A percentile compares a stretch with the other conserved stretches of the same genome.
Conservation (phyloP, 2,329 filamentous ascomycete genomes). For the Xylaria sp. region DNA sequence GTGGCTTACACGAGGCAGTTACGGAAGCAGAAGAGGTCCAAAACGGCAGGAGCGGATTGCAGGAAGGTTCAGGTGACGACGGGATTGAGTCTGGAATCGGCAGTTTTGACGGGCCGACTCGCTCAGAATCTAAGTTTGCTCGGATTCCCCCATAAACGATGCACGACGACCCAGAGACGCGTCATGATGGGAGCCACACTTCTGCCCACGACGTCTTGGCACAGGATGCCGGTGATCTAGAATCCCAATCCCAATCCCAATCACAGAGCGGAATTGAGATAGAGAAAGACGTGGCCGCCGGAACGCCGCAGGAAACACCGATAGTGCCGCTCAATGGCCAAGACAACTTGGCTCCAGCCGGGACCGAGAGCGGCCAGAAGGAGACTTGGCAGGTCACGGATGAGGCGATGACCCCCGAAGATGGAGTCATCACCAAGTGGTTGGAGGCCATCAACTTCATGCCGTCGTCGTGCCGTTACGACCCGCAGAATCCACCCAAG, state of each 20-base stretch:
- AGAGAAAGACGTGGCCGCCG: background rate
- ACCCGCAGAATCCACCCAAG: conserved; percentile 58
- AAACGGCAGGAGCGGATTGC: too few species aligned
- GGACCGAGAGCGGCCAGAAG: background rate
- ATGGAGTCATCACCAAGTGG: conserved; percentile 16
- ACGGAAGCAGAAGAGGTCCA: too few species aligned
- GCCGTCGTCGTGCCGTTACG: conserved; percentile 62
- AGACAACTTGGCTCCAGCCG: background rate
- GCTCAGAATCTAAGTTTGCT: background rate
- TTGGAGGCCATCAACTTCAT: conserved; percentile 47
- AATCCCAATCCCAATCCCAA: background rate
- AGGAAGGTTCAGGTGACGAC: too few species aligned
- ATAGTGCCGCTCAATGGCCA: background rate
- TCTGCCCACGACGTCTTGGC: background rate
- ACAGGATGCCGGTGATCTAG: background rate
- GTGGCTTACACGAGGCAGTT: too few species aligned
- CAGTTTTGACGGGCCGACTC: background rate
- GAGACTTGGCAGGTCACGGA: background rate
- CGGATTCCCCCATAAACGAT: background rate
- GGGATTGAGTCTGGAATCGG: too few species aligned
- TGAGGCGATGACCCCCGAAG: background rate
- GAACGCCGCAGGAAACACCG: background rate
- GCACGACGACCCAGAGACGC: background rate
- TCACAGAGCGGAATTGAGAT: background rate
- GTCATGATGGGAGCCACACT: conserved; percentile 3